Percentiles rank a stretch among this genome's conserved stretches.
Conservation (phyloP, 1,139 yeast species). For the Saccharomyces pastorianus region DNA sequence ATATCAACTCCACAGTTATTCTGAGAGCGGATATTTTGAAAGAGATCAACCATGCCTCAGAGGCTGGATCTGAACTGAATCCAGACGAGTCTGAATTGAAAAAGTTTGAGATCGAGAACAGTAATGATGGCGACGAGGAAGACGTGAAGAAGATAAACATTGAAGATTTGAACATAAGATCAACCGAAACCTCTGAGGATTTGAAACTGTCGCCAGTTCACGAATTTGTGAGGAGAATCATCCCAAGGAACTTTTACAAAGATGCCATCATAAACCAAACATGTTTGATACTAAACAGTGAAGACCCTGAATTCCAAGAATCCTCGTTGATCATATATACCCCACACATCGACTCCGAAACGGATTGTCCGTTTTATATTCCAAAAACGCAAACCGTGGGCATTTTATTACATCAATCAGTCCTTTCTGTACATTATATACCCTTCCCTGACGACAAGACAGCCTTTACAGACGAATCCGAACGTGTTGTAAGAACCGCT, state of each 20-base stretch:
- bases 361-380: constrained; percentile 75
- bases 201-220: constrained; percentile 20
- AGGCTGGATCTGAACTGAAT: constrained; percentile 31
- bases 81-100: constrained; percentile 7
- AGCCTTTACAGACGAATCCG: constrained; percentile 24
- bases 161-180: constrained; percentile 38
- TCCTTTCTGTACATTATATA: constrained; percentile 73
- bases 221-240: constrained; percentile 65
- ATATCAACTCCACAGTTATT: constrained; percentile 85
- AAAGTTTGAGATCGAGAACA: constrained; percentile 8
- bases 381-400: constrained; percentile 81
- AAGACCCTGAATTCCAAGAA: constrained; percentile 25
- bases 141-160: constrained; percentile 33
- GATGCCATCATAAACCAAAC: constrained; percentile 82
- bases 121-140: neutral
- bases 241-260: constrained; percentile 84
- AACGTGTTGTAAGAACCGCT: constrained; percentile 74
- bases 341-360: constrained; percentile 58
- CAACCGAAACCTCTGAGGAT: constrained; percentile 3
- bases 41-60: constrained; percentile 42
- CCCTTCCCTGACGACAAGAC: constrained; percentile 42
- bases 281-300: constrained; percentile 47
- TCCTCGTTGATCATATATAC: constrained; percentile 58
- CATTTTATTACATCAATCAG: constrained; percentile 42
- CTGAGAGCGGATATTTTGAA: constrained; percentile 76